Percentiles rank a stretch among this genome's conserved stretches.
Evolutionary conservation across 108 stramenopile genomes (phyloP).

Genomic region (Stephanodiscus triporus): DNA sequence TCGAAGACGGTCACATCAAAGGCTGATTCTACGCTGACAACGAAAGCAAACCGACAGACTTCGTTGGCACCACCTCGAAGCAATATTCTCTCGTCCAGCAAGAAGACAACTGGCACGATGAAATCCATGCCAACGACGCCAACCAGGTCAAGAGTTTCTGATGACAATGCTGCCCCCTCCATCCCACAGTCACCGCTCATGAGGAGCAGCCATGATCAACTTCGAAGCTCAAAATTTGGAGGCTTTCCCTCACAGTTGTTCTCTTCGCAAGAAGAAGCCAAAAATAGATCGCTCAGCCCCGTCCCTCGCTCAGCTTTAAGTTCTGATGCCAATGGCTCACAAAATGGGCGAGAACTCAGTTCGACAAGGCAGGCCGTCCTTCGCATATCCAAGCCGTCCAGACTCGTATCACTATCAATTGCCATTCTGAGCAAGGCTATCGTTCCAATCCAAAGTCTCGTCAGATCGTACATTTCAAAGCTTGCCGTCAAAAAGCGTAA

Average conservation of each 20-base stretch:
- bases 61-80: too few relatives aligned
- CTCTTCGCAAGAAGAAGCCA: neutral
- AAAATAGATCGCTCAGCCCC: neutral
- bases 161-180: neutral
- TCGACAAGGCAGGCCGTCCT: neutral
- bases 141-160: neutral
- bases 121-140: neutral
- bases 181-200: neutral
- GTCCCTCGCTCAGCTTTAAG: neutral
- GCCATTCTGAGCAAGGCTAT: constrained; percentile 1
- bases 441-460: constrained; percentile 22
- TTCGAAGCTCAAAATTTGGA: neutral
- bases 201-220: neutral
- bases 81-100: neutral
- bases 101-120: neutral
- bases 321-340: neutral
- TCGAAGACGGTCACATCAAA: too few relatives aligned
- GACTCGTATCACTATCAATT: constrained; percentile 12
- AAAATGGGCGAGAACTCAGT: neutral
- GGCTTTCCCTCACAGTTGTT: too few relatives aligned
- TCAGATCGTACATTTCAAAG: constrained; percentile 20
- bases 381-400: constrained; percentile 1
- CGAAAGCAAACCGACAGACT: too few relatives aligned
- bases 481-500: constrained; percentile 8
- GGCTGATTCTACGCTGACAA: too few relatives aligned